phyloP scores from a whole-genome alignment of 2,329 filamentous ascomycete species.

The Fusarium tuaranense region DNA sequence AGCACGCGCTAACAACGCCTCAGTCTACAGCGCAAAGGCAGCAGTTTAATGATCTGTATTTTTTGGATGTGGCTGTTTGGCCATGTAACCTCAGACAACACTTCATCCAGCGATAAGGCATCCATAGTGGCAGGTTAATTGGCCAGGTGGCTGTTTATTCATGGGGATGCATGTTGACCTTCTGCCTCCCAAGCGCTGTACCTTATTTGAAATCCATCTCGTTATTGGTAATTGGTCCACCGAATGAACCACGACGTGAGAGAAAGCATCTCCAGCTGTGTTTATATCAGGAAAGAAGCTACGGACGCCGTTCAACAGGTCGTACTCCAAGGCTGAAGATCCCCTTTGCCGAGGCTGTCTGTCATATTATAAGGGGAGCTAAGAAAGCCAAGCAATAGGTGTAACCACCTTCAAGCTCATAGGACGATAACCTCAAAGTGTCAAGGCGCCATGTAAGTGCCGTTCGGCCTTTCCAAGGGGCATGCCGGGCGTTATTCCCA shows the following conservation, averaged over 20 bases:
- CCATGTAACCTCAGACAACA: neutral
- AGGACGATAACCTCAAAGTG: neutral
- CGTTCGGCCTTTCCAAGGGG: neutral
- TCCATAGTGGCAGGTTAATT: neutral
- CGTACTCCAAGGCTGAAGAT: neutral
- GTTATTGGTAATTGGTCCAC: neutral
- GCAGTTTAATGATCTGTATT: neutral
- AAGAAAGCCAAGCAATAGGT: neutral
- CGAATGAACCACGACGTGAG: neutral
- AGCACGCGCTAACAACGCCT: neutral
- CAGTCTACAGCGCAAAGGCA: neutral
- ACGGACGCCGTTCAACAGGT: neutral
- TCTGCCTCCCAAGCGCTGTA: neutral
- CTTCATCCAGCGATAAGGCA: neutral
- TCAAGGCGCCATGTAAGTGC: neutral
- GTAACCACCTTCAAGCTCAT: neutral
- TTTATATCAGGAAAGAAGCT: neutral
- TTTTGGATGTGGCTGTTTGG: neutral
- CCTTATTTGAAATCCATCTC: neutral
- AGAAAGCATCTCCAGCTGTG: neutral
- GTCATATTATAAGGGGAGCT: neutral
- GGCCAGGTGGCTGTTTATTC: neutral
- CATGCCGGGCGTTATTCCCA: neutral
- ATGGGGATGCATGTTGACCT: neutral
- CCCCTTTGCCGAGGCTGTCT: neutral